A percentile compares a stretch with the other conserved stretches of the same genome.
phyloP scores from a whole-genome alignment of 345 rosid genomes.

The Gossypium stocksii region DNA sequence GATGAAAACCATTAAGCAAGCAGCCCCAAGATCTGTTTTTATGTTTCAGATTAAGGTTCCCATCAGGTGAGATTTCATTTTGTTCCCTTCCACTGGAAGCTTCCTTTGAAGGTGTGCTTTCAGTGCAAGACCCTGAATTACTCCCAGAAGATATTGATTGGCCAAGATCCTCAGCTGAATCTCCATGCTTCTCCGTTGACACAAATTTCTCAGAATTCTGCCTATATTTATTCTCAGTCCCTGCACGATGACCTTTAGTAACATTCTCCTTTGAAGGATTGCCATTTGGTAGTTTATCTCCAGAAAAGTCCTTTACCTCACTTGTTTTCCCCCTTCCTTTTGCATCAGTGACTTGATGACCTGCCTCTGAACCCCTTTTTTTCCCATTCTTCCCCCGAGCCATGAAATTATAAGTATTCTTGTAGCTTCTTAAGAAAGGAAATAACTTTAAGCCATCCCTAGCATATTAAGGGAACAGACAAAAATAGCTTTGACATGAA shows the following conservation, averaged over 20 bases:
- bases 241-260: conserved; percentile 18
- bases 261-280: conserved; percentile 25
- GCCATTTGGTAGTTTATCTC: conserved; percentile 44
- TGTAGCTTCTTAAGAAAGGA: conserved; percentile 9
- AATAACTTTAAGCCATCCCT: conserved; percentile 22
- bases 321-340: conserved; percentile 42
- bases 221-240: conserved; percentile 31
- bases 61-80: conserved; percentile 28
- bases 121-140: conserved; percentile 28
- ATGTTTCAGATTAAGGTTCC: conserved; percentile 32
- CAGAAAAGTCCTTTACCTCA: conserved; percentile 37
- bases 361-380: conserved; percentile 46
- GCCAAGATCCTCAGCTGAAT: conserved; percentile 22
- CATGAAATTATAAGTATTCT: conserved; percentile 33
- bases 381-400: conserved; percentile 79
- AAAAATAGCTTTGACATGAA: background rate
- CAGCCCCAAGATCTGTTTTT: conserved; percentile 29
- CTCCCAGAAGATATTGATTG: conserved; percentile 31
- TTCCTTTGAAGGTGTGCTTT: conserved; percentile 30
- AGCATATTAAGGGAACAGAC: conserved; percentile 6
- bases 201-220: conserved; percentile 25
- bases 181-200: conserved; percentile 38
- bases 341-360: conserved; percentile 23
- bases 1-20: conserved; percentile 39
- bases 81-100: conserved; percentile 28